phyloP scores from a whole-genome alignment of 768 basidiomycete genomes.

The Amanita phalloides region DNA sequence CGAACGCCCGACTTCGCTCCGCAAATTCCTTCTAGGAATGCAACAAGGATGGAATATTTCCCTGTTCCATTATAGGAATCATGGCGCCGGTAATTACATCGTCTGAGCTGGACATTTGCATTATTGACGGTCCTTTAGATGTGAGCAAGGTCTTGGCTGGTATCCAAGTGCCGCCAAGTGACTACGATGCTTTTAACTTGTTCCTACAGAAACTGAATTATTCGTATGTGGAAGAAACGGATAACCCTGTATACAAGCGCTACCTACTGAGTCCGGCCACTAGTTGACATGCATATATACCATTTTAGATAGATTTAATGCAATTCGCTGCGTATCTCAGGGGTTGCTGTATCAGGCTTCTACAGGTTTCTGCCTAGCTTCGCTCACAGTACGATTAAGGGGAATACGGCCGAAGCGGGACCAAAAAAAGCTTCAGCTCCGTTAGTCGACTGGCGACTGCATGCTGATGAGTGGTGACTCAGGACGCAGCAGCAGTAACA shows the following conservation, averaged over 20 bases:
- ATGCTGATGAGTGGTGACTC: not conserved
- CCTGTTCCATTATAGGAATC: constrained; percentile 96
- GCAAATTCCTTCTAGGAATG: constrained; percentile 80
- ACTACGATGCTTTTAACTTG: constrained; percentile 54
- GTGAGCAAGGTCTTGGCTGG: constrained; percentile 90
- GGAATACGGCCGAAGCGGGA: not conserved
- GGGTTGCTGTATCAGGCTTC: too few relatives aligned
- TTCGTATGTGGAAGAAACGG: constrained; percentile 85
- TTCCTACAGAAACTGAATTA: constrained; percentile 80
- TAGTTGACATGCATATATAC: not conserved
- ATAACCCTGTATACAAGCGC: constrained; percentile 74
- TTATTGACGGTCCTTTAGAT: constrained; percentile 34
- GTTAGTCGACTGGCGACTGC: not conserved
- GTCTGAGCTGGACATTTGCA: not conserved
- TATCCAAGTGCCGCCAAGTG: constrained; percentile 75
- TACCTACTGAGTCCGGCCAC: constrained; percentile 31
- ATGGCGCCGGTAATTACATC: constrained; percentile 72
- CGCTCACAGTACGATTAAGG: too few relatives aligned
- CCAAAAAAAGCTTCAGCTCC: not conserved
- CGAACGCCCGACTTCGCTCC: constrained; percentile 84
- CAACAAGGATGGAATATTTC: constrained; percentile 89
- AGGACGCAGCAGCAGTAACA: not conserved
- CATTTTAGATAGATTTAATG: too few relatives aligned
- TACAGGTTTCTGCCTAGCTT: too few relatives aligned
- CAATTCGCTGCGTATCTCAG: too few relatives aligned